Conservation (phyloP, 176 grass and related monocot species). For the Panicum miliaceum region DNA sequence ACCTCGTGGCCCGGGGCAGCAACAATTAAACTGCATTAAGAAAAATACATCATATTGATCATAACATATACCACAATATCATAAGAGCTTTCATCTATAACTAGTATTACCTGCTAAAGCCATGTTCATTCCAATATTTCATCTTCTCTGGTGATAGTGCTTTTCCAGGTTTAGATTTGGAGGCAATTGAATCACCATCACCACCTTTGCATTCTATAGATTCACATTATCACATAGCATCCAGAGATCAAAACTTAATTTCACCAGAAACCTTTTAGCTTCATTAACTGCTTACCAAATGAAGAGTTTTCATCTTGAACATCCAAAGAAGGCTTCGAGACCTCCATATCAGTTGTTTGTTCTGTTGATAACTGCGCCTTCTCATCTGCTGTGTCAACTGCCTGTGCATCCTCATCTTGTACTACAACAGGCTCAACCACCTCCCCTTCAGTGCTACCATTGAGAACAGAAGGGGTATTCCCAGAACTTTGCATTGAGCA, state of each 20-base stretch:
- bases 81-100: slow-evolving; percentile 8
- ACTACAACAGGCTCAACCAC: not conserved
- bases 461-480: slow-evolving; percentile 32
- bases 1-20: slow-evolving; percentile 79
- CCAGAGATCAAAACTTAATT: slow-evolving; percentile 5
- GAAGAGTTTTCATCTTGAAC: slow-evolving; percentile 54
- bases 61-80: slow-evolving; percentile 3
- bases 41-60: slow-evolving; percentile 28
- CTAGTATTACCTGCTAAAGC: slow-evolving; percentile 75
- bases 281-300: slow-evolving; percentile 53
- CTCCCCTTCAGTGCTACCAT: slow-evolving; percentile 28
- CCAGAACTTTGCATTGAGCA: slow-evolving; percentile 51
- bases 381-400: slow-evolving; percentile 29
- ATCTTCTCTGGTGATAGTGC: slow-evolving; percentile 61
- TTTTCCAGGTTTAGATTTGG: slow-evolving; percentile 62
- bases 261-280: not conserved
- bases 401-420: slow-evolving; percentile 32
- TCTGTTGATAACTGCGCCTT: slow-evolving; percentile 7
- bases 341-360: slow-evolving; percentile 40
- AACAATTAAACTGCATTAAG: slow-evolving; percentile 83
- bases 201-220: slow-evolving; percentile 51
- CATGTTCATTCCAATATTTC: slow-evolving; percentile 83
- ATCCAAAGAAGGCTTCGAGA: slow-evolving; percentile 48
- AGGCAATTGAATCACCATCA: slow-evolving; percentile 43
- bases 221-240: slow-evolving; percentile 28